These are phyloP conservation scores for Metschnikowia colocasiae DNA, from an alignment of 805 yeast species.

Conservation along the genomic window DNA sequence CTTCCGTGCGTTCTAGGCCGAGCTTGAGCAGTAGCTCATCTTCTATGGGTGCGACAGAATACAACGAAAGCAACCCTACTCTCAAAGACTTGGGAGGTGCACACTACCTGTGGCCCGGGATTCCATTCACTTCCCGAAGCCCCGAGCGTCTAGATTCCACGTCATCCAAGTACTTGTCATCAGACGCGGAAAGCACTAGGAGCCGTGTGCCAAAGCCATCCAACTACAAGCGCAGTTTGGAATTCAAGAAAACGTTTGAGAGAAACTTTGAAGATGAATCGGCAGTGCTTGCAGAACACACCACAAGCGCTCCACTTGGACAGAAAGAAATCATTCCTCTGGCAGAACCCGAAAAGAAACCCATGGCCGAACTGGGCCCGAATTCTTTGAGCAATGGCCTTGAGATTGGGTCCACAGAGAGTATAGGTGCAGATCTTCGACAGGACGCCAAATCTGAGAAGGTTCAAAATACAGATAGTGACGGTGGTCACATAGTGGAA, in stretches of 20 bases:
- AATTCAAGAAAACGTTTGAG: background rate
- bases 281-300: background rate
- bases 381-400: background rate
- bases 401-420: background rate
- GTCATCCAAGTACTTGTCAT: background rate
- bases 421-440: slow-evolving; percentile 1
- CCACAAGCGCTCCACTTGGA: background rate
- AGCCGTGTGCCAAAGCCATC: background rate
- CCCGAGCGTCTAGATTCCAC: background rate
- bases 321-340: background rate
- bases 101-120: no score
- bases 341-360: background rate
- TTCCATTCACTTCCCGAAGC: background rate
- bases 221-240: background rate
- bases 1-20: background rate
- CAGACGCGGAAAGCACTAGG: background rate
- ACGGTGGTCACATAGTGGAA: background rate
- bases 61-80: background rate
- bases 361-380: background rate
- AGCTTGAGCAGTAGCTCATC: background rate
- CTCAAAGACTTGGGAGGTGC: background rate
- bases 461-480: background rate
- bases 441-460: background rate
- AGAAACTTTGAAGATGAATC: background rate
- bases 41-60: background rate